Percentiles rank a stretch among this genome's conserved stretches.
These are phyloP conservation scores for Tricholoma saponaceum DNA, from an alignment of 768 basidiomycete species.

Conservation along the genomic window DNA sequence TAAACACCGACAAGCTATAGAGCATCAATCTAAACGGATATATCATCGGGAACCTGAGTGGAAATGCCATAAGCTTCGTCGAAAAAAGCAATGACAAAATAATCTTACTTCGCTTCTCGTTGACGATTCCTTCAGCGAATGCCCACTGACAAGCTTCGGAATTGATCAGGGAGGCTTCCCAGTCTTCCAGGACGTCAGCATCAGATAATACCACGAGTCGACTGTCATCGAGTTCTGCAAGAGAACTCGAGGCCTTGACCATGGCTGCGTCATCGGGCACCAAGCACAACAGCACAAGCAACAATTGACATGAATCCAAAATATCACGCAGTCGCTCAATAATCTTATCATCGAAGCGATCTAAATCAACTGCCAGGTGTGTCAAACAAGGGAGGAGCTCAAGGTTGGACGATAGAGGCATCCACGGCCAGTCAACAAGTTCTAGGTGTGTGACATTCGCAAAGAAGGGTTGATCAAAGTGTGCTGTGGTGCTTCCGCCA, in stretches of 20 bases:
- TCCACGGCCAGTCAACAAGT: constrained; percentile 21
- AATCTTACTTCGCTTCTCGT: constrained; percentile 14
- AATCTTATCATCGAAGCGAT: constrained; percentile 9
- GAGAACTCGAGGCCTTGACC: constrained; percentile 12
- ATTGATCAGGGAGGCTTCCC: constrained; percentile 18
- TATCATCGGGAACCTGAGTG: background rate
- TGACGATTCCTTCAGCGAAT: constrained; percentile 19
- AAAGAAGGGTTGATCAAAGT: constrained; percentile 21
- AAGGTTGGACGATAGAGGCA: constrained; percentile 4
- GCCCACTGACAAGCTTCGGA: constrained; percentile 18
- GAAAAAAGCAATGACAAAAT: background rate
- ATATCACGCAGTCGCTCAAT: constrained; percentile 14
- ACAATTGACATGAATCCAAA: constrained; percentile 13
- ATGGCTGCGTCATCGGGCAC: constrained; percentile 16
- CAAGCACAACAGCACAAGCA: constrained; percentile 19
- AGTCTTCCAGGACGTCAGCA: constrained; percentile 18
- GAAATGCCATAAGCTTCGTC: background rate
- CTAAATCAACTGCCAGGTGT: constrained; percentile 21
- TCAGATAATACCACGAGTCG: constrained; percentile 20
- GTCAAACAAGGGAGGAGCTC: constrained; percentile 18
- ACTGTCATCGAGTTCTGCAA: constrained; percentile 11
- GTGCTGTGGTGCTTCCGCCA: constrained; percentile 9
- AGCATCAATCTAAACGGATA: background rate
- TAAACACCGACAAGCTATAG: no score
- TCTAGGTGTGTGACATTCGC: constrained; percentile 20